These are phyloP conservation scores for Populus davidiana DNA, from an alignment of 345 rosid species.

Conservation along the genomic window DNA sequence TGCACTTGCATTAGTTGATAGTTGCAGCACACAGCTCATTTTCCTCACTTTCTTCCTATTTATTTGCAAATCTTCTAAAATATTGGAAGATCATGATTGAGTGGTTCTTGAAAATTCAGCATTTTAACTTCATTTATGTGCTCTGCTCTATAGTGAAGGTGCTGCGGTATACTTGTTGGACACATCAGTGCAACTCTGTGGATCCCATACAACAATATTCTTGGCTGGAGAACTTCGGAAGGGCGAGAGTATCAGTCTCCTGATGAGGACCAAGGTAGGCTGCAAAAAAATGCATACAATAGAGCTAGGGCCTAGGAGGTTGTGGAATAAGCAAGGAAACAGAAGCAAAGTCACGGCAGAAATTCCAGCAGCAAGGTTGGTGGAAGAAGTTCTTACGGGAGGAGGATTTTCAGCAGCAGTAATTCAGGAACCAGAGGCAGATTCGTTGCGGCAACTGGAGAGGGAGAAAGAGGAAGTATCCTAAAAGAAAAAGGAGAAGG, in stretches of 20 bases:
- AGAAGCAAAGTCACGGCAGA: not conserved
- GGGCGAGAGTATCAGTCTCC: conserved; percentile 34
- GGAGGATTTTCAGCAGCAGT: not conserved
- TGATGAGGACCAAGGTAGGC: too few relatives aligned
- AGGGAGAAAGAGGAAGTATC: not conserved
- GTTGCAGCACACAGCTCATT: not conserved
- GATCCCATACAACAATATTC: conserved; percentile 68
- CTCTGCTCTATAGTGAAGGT: conserved; percentile 56
- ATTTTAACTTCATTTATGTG: not conserved
- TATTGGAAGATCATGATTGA: not conserved
- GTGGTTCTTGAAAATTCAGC: not conserved
- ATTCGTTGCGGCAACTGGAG: not conserved
- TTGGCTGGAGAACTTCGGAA: conserved; percentile 81
- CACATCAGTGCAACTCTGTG: conserved; percentile 56
- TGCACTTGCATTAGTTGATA: not conserved
- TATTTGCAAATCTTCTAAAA: not conserved
- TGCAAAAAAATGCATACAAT: too few relatives aligned
- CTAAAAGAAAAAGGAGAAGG: too few relatives aligned
- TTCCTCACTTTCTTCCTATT: not conserved
- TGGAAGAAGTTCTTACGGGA: not conserved
- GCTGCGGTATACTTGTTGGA: conserved; percentile 75
- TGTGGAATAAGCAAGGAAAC: not conserved
- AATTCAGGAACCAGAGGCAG: not conserved
- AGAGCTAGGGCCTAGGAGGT: too few relatives aligned
- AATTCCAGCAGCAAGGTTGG: not conserved